These are phyloP conservation scores for Lactarius deliciosus DNA, from an alignment of 768 basidiomycete genomes.

Conservation along the genomic window DNA sequence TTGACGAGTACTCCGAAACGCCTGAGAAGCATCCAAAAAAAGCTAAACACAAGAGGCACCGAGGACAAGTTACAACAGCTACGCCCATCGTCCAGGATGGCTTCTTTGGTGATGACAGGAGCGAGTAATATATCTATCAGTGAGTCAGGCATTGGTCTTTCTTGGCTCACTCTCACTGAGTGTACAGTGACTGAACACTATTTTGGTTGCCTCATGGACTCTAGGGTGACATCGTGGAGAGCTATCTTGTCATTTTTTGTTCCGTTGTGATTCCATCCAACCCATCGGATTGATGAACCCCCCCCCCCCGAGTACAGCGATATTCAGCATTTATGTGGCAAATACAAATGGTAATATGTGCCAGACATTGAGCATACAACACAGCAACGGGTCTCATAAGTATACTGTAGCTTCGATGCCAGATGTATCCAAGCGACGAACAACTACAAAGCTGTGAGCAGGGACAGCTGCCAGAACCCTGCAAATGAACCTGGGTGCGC, in stretches of 20 bases:
- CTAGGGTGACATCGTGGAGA: neutral
- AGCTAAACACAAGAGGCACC: slow-evolving; percentile 3
- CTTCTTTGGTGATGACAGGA: slow-evolving; percentile 13
- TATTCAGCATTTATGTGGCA: neutral
- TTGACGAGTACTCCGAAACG: neutral
- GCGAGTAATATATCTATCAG: slow-evolving; percentile 7
- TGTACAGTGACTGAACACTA: no score
- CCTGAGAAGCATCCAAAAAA: slow-evolving; percentile 1
- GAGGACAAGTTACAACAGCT: neutral
- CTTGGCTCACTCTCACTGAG: neutral
- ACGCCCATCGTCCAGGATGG: neutral
- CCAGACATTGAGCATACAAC: slow-evolving; percentile 30
- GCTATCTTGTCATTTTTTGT: neutral
- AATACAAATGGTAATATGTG: neutral
- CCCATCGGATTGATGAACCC: neutral
- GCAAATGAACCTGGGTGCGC: slow-evolving; percentile 43
- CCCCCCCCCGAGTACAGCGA: neutral
- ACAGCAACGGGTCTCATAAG: slow-evolving; percentile 28
- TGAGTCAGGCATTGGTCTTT: neutral
- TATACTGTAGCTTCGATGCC: slow-evolving; percentile 30
- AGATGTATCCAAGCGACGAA: slow-evolving; percentile 26
- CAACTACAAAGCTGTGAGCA: slow-evolving; percentile 25
- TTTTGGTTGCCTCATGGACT: neutral
- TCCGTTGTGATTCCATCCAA: neutral
- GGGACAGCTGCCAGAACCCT: slow-evolving; percentile 3